phyloP scores from a whole-genome alignment of 345 rosid species.

The Kandelia obovata region DNA sequence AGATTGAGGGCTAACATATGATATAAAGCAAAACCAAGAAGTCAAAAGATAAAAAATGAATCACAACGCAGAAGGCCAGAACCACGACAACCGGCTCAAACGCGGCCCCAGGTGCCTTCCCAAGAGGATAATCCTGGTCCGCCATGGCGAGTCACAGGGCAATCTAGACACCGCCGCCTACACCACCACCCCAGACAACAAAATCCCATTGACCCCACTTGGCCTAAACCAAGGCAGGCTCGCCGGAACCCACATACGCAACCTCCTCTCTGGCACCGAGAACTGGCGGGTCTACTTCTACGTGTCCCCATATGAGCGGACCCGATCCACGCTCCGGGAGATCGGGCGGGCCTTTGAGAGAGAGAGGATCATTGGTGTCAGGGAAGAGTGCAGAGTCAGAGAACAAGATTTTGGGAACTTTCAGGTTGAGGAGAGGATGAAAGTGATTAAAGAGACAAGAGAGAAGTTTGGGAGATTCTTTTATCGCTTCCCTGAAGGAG shows the following conservation, averaged over 20 bases:
- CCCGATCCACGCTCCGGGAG: slow-evolving; percentile 74
- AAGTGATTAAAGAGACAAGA: slow-evolving; percentile 57
- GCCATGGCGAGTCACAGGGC: slow-evolving; percentile 94
- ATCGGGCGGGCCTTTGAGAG: slow-evolving; percentile 76
- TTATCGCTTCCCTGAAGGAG: slow-evolving; percentile 96
- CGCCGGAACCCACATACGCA: slow-evolving; percentile 56
- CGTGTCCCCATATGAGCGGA: slow-evolving; percentile 88
- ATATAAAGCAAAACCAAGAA: no score
- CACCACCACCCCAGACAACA: slow-evolving; percentile 80
- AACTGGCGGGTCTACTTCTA: slow-evolving; percentile 85
- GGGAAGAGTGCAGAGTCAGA: slow-evolving; percentile 38
- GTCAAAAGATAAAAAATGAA: no score
- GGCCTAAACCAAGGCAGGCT: slow-evolving; percentile 58
- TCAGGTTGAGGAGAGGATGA: slow-evolving; percentile 85
- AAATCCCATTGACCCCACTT: slow-evolving; percentile 60
- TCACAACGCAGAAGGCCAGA: no score
- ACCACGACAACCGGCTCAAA: no score
- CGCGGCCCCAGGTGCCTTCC: slow-evolving; percentile 37
- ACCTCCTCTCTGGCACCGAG: slow-evolving; percentile 38
- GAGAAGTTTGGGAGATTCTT: slow-evolving; percentile 80
- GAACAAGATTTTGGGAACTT: slow-evolving; percentile 99
- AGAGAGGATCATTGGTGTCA: slow-evolving; percentile 69
- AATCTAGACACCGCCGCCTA: slow-evolving; percentile 78
- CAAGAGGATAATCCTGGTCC: slow-evolving; percentile 84
- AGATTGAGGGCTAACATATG: no score